phyloP scores from a whole-genome alignment of 345 rosid species.

The Pugionium cornutum region DNA sequence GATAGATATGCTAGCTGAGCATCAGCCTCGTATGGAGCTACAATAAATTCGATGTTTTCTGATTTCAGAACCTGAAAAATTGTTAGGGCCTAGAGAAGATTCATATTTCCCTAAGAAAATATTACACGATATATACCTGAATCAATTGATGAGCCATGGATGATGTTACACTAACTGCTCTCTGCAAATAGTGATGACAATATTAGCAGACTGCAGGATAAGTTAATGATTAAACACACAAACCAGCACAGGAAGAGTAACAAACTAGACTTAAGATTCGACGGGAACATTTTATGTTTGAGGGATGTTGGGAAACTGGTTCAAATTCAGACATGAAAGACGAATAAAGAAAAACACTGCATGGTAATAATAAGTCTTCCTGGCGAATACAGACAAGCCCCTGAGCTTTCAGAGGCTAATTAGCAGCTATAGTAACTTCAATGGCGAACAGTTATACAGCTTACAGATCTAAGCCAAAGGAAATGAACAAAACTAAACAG shows the following conservation, averaged over 20 bases:
- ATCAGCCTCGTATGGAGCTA: conserved; percentile 97
- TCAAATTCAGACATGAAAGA: conserved; percentile 8
- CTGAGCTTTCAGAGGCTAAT: neutral
- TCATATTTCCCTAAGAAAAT: conserved; percentile 3
- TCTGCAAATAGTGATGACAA: conserved; percentile 45
- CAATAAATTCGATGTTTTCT: conserved; percentile 79
- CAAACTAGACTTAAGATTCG: conserved; percentile 9
- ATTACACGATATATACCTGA: conserved; percentile 50
- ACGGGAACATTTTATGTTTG: conserved; percentile 10
- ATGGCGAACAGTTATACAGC: neutral
- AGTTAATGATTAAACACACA: neutral
- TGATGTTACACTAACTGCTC: conserved; percentile 78
- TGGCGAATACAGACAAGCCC: neutral
- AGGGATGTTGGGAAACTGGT: conserved; percentile 4
- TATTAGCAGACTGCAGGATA: conserved; percentile 14
- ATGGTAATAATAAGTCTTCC: neutral
- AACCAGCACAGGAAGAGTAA: neutral
- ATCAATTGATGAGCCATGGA: conserved; percentile 74
- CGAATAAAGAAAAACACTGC: neutral
- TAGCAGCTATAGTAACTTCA: neutral
- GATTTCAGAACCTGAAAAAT: conserved; percentile 62
- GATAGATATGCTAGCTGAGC: conserved; percentile 85
- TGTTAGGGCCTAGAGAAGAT: conserved; percentile 31
- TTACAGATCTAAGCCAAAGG: neutral
- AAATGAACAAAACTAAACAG: conserved; percentile 34